These are phyloP conservation scores for Quercus glauca DNA, from an alignment of 306 rosid species.

Conservation along the genomic window DNA sequence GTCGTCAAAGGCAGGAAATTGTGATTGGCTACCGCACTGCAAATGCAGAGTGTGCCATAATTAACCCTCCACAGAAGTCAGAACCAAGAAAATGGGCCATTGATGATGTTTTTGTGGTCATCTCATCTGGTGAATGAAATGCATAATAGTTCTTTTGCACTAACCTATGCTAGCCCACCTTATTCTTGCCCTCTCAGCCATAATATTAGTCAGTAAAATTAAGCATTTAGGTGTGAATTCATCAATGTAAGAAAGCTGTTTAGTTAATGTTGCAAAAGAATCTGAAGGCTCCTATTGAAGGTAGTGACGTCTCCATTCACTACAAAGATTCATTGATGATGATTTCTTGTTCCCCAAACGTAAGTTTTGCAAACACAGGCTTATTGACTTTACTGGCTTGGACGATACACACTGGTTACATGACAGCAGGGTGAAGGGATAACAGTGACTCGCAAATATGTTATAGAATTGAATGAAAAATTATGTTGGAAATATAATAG, in stretches of 20 bases:
- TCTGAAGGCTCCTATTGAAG: slow-evolving; percentile 8
- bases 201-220: background rate
- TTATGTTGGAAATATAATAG: background rate
- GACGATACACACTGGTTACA: slow-evolving; percentile 12
- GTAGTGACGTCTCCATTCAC: slow-evolving; percentile 9
- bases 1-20: slow-evolving; percentile 77
- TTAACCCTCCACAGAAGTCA: slow-evolving; percentile 72
- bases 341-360: background rate
- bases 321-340: slow-evolving; percentile 6
- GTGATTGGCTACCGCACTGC: slow-evolving; percentile 80
- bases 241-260: background rate
- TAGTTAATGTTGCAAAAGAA: background rate
- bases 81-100: slow-evolving; percentile 78
- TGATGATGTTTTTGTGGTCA: slow-evolving; percentile 81
- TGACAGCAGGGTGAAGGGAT: background rate
- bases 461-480: background rate
- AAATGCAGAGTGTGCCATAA: slow-evolving; percentile 66
- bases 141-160: background rate
- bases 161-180: background rate
- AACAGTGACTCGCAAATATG: background rate
- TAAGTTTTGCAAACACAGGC: background rate
- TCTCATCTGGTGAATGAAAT: slow-evolving; percentile 52
- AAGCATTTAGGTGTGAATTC: background rate
- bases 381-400: slow-evolving; percentile 17
- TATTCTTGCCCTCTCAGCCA: background rate